Evolutionary conservation across 176 grass and related monocot species (phyloP), one percentile per base, ranked within the genome.

Genomic region (Chrysopogon serrulatus): DNA sequence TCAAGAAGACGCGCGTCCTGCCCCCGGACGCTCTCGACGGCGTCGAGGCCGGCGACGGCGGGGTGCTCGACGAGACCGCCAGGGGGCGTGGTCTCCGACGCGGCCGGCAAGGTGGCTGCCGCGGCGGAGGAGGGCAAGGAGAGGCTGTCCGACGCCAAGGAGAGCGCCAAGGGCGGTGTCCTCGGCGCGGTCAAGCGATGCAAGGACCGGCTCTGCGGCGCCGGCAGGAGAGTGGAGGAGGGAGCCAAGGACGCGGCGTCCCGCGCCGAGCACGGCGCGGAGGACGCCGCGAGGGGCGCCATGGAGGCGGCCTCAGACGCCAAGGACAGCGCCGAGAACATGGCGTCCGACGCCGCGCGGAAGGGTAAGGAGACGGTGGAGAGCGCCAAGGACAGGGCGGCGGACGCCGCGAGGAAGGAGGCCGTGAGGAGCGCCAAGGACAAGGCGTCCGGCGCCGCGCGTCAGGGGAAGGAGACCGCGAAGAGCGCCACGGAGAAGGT

Each of bases 141-240:
- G 82, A 75, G 65, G 71, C 27, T 92, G 31, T 51, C 57, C 36
- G 37, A 86, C 4, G 65, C 85, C n/a, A 87, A 78, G 75, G 91
- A 86, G 47, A 40, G 47, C 54, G 45, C 82, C 39, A 84, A 78
- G 66, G 88, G 84, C 40, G 87, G 83, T 39, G 60, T 85, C 45
- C 83, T 87, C 47, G 89, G 81, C 17, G 82, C 78, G 0, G 90
- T 87, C 28, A 84, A 45, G 54, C 87, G 78, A 15, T 69, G 69
- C 83, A 94, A 90, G 90, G 90, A 92, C 54, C 48, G 43, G 44
- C 31, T 94, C n/a, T 89, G 86, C 47, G 83, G 82, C 7, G 84
- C 82, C 0, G 86, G 82, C 6, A 79, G 33, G 66, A 78, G 32
- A 0, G 61, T 36, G 0, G 86, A 88, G 28, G 89, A 97, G 49